A percentile compares a stretch with the other conserved stretches of the same genome.
Evolutionary conservation across 129 eudicot species (phyloP).

Genomic region (Gnaphalium uliginosum): DNA sequence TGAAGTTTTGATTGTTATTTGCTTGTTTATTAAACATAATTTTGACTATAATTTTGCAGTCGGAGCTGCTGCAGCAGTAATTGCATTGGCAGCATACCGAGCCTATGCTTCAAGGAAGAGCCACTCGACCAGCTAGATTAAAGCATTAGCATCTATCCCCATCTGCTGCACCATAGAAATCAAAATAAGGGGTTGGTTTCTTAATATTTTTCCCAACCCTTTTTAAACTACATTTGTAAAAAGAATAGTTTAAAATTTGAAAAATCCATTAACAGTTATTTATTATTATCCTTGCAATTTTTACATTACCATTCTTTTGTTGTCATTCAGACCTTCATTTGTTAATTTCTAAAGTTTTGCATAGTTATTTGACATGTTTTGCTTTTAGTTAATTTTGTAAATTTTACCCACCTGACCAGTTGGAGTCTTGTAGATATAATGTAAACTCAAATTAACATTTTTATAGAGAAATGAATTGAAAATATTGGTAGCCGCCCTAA

Average conservation of each 20-base stretch:
- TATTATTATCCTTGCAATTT: slow-evolving; percentile 18
- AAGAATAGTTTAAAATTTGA: slow-evolving; percentile 26
- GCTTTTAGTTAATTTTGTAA: background rate
- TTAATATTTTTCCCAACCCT: slow-evolving; percentile 1
- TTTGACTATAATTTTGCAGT: slow-evolving; percentile 49
- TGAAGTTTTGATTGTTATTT: background rate
- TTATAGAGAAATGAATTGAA: background rate
- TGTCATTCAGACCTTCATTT: slow-evolving; percentile 7
- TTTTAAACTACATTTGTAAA: slow-evolving; percentile 33
- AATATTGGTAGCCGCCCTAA: background rate
- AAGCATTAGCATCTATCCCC: slow-evolving; percentile 14
- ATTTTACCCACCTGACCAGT: background rate
- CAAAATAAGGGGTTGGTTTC: slow-evolving; percentile 29
- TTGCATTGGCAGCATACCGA: slow-evolving; percentile 78
- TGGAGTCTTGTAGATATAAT: background rate
- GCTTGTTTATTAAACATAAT: background rate
- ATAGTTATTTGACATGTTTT: background rate
- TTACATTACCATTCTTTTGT: slow-evolving; percentile 13
- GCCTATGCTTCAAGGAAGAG: slow-evolving; percentile 73
- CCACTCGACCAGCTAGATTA: slow-evolving; percentile 52
- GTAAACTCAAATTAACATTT: background rate
- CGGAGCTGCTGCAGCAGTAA: slow-evolving; percentile 71
- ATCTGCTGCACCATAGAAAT: slow-evolving; percentile 21
- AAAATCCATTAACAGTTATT: no score
- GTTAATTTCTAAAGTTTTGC: slow-evolving; percentile 7